Evolutionary conservation across 2,329 filamentous ascomycete species (phyloP).

Genomic region (Aspergillus ustus): DNA sequence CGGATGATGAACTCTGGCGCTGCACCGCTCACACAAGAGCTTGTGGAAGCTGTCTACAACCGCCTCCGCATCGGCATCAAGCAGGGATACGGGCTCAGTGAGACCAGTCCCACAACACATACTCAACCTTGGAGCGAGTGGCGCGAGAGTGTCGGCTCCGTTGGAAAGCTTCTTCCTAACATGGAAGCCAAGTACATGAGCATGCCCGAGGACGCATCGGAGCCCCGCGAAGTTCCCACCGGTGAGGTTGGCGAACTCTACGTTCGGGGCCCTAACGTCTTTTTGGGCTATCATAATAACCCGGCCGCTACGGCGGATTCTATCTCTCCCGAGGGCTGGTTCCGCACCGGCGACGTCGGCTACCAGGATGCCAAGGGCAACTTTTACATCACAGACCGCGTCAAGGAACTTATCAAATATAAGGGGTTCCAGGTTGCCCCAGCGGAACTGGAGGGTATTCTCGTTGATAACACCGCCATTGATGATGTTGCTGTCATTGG

Average conservation of each 20-base stretch:
- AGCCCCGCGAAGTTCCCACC: conserved; percentile 59
- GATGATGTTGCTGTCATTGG: conserved; percentile 68
- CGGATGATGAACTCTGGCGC: conserved; percentile 88
- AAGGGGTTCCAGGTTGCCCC: conserved; percentile 75
- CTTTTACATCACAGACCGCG: conserved; percentile 87
- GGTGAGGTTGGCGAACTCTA: conserved; percentile 73
- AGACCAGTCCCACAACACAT: conserved; percentile 81
- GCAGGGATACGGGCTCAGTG: conserved; percentile 89
- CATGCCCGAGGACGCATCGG: conserved; percentile 54
- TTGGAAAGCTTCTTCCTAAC: conserved; percentile 78
- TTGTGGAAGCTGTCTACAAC: conserved; percentile 75
- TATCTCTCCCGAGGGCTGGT: conserved; percentile 73
- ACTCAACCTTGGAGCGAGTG: conserved; percentile 76
- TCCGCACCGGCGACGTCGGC: conserved; percentile 88
- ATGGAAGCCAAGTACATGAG: conserved; percentile 80
- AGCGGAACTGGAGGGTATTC: conserved; percentile 65
- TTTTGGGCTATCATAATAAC: conserved; percentile 66
- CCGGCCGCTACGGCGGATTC: conserved; percentile 60
- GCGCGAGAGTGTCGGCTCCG: conserved; percentile 75
- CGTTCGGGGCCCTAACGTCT: conserved; percentile 67
- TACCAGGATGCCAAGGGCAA: conserved; percentile 77
- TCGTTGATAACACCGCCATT: conserved; percentile 55
- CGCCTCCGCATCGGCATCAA: conserved; percentile 80
- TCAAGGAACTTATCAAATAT: conserved; percentile 69
- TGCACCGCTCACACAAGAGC: conserved; percentile 78